Evolutionary conservation across 1,284 basidiomycete species (phyloP), one percentile per base, ranked within the genome.

Genomic region (Peniophora sp.): DNA sequence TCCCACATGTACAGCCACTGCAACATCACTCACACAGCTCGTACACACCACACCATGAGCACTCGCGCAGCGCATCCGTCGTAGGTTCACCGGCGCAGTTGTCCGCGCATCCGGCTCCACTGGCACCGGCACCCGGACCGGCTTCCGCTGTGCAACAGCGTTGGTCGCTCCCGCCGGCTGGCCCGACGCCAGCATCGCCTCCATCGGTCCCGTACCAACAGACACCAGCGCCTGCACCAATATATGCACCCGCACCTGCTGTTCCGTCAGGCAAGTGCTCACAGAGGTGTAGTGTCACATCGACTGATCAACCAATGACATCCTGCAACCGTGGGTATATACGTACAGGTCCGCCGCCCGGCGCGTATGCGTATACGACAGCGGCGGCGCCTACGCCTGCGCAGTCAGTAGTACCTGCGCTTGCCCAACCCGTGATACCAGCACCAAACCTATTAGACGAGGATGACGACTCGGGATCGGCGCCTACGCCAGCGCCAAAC

Each of bases 381-480:
- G 27, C 27, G 27, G 27, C 27, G 27, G 27, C 27, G 27, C 27
- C 27, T 32, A 32, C 27, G 27, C 27, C 27, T 6, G 27, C 27
- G 27, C 27, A 32, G 27, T 32, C 27, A 32, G 27, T 32, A 12
- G 6, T 32, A 32, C 27, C 27, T 12, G 27, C 27, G 27, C 27
- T 32, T 32, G 62, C 46, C 75, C 27, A 35, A 44, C 48, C 48
- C 24, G 18, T 32, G 27, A 12, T 54, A 35, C 63, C 63, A 10
- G 60, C 61, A 39, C 68, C 62, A 3, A 69, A 64, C 54, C 61
- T 64, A 36, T 63, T 69, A 24, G 70, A 70, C 52, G 24, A 49
- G 6, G 17, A 52, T 1, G 9, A n/a, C 34, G 67, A 70, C 47
- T 39, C 57, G 3, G 51, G 55, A 45, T 17, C 55, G 17, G 36